Percentiles rank a stretch among this genome's conserved stretches.
These are phyloP conservation scores for Yamadazyma membranifaciens DNA, from an alignment of 1,139 yeast species.

Conservation along the genomic window DNA sequence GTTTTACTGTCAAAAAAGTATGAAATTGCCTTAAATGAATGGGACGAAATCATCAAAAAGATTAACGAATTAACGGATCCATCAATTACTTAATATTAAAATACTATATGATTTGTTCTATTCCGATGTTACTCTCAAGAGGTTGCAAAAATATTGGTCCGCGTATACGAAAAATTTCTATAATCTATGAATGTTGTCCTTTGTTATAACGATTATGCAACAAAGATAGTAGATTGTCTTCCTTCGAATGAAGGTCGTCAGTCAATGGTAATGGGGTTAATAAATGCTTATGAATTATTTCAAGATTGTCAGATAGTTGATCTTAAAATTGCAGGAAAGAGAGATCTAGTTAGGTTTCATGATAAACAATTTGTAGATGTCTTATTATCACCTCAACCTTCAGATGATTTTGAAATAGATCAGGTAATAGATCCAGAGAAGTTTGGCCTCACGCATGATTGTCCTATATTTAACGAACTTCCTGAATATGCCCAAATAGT, in stretches of 20 bases:
- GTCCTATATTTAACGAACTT: slow-evolving; percentile 59
- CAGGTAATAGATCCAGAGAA: slow-evolving; percentile 1
- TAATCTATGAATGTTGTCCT: too few relatives aligned
- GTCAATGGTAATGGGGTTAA: slow-evolving; percentile 41
- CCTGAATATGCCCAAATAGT: slow-evolving; percentile 47
- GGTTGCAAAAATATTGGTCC: too few relatives aligned
- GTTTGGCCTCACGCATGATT: slow-evolving; percentile 57
- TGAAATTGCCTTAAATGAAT: slow-evolving; percentile 6
- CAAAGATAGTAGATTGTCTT: slow-evolving; percentile 38
- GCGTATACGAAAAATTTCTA: too few relatives aligned
- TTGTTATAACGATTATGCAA: slow-evolving; percentile 12
- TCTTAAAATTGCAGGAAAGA: slow-evolving; percentile 21
- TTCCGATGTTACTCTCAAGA: too few relatives aligned
- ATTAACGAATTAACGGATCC: background rate
- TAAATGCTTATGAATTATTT: slow-evolving; percentile 39
- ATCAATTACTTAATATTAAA: too few relatives aligned
- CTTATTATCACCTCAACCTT: slow-evolving; percentile 18
- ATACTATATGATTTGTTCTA: too few relatives aligned
- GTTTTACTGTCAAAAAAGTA: background rate
- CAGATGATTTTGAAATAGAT: background rate
- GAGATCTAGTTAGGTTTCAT: slow-evolving; percentile 39
- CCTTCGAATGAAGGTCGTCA: slow-evolving; percentile 57
- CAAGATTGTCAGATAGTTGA: slow-evolving; percentile 19
- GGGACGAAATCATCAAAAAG: slow-evolving; percentile 5
- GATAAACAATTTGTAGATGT: slow-evolving; percentile 33